Conservation (phyloP, 805 yeast species). For the Kodamaea hsintzibuensis region DNA sequence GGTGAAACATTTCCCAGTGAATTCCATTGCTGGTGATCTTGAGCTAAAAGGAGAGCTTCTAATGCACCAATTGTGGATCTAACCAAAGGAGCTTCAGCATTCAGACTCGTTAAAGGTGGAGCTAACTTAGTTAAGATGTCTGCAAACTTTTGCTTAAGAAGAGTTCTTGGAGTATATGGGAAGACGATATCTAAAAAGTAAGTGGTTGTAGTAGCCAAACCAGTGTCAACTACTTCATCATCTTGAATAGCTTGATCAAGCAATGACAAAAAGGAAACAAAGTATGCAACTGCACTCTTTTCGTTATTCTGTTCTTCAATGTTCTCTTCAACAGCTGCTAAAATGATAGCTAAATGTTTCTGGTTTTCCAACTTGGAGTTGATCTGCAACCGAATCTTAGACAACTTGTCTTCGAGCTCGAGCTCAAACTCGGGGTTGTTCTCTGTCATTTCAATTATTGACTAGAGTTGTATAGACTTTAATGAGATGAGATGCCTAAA, state of each 20-base stretch:
- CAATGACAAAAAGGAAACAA: constrained; percentile 78
- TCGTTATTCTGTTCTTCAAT: constrained; percentile 64
- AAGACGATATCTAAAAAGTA: constrained; percentile 80
- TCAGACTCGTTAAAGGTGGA: constrained; percentile 68
- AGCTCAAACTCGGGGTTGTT: constrained; percentile 42
- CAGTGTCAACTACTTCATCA: constrained; percentile 56
- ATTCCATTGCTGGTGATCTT: constrained; percentile 78
- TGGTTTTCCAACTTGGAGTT: constrained; percentile 85
- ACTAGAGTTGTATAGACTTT: neutral
- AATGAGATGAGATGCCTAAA: constrained; percentile 3
- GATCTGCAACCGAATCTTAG: constrained; percentile 68
- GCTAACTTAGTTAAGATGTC: constrained; percentile 80
- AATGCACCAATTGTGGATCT: constrained; percentile 84
- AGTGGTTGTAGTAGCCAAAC: constrained; percentile 71
- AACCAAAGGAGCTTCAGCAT: constrained; percentile 76
- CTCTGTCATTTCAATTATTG: constrained; percentile 22
- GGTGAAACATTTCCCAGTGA: constrained; percentile 64
- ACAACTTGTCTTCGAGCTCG: constrained; percentile 62
- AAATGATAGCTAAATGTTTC: constrained; percentile 77
- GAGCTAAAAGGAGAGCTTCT: constrained; percentile 76
- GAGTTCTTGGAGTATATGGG: constrained; percentile 67
- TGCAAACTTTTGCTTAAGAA: constrained; percentile 72
- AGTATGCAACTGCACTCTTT: constrained; percentile 75
- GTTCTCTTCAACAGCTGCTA: constrained; percentile 89
- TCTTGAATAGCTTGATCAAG: constrained; percentile 66